Evolutionary conservation across 495 filamentous ascomycete species (phyloP).

Genomic region (Penicillium tannophilum): DNA sequence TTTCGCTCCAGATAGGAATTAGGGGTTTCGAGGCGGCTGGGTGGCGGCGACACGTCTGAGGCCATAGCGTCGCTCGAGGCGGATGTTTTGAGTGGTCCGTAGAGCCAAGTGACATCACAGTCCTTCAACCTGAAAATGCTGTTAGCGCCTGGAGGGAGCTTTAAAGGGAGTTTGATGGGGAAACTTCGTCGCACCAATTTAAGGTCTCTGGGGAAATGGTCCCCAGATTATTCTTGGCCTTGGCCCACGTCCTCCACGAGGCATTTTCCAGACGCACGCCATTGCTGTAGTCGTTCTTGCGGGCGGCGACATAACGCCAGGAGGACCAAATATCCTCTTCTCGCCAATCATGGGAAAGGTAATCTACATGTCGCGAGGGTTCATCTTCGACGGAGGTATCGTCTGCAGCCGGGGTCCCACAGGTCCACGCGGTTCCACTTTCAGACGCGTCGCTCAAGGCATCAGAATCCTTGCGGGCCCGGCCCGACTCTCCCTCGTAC

Average conservation of each 20-base stretch:
- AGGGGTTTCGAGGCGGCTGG: slow-evolving; percentile 69
- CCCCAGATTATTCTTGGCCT: slow-evolving; percentile 78
- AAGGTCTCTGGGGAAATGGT: slow-evolving; percentile 87
- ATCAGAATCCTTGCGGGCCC: slow-evolving; percentile 19
- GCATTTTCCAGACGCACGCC: slow-evolving; percentile 88
- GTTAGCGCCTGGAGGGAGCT: slow-evolving; percentile 3
- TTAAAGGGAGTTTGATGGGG: background rate
- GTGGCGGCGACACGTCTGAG: slow-evolving; percentile 53
- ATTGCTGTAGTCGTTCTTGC: slow-evolving; percentile 76
- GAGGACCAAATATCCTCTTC: slow-evolving; percentile 99
- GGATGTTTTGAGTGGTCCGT: slow-evolving; percentile 84
- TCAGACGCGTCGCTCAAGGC: slow-evolving; percentile 29
- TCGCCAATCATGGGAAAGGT: slow-evolving; percentile 91
- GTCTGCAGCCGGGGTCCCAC: slow-evolving; percentile 63
- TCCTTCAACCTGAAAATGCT: slow-evolving; percentile 80
- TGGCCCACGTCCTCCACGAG: slow-evolving; percentile 98
- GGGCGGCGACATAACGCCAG: slow-evolving; percentile 87
- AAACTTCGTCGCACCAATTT: slow-evolving; percentile 69
- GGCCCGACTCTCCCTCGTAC: slow-evolving; percentile 6
- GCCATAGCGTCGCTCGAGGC: slow-evolving; percentile 37
- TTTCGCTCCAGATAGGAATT: slow-evolving; percentile 84
- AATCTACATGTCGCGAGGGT: slow-evolving; percentile 92
- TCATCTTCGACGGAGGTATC: slow-evolving; percentile 76
- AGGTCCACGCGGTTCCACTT: slow-evolving; percentile 18
- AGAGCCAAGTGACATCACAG: slow-evolving; percentile 96